These are phyloP conservation scores for Zangia roseola DNA, from an alignment of 768 basidiomycete species.

Conservation along the genomic window DNA sequence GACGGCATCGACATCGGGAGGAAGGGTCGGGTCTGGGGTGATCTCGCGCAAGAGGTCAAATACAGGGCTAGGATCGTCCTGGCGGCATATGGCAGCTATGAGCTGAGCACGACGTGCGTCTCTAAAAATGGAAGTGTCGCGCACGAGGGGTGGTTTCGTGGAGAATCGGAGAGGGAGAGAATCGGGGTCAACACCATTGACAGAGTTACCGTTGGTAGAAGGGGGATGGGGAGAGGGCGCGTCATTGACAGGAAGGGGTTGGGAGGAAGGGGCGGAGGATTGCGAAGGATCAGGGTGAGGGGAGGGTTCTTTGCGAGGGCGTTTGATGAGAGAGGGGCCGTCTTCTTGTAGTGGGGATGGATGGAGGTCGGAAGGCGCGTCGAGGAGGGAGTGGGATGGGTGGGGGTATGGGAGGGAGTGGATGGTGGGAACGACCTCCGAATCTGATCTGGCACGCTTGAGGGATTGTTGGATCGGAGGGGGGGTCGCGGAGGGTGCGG, in stretches of 20 bases:
- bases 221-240: conserved; percentile 41
- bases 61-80: conserved; percentile 63
- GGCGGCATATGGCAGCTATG: conserved; percentile 63
- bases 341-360: conserved; percentile 52
- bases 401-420: conserved; percentile 16
- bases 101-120: conserved; percentile 60
- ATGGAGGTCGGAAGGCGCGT: conserved; percentile 43
- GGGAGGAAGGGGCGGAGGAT: conserved; percentile 17
- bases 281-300: conserved; percentile 35
- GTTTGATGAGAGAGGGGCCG: conserved; percentile 70
- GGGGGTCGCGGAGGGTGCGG: conserved; percentile 53
- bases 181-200: conserved; percentile 44
- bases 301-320: conserved; percentile 55
- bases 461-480: conserved; percentile 47
- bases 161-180: conserved; percentile 57
- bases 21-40: conserved; percentile 39
- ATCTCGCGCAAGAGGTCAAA: conserved; percentile 67
- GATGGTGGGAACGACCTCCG: conserved; percentile 44
- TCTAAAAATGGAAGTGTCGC: conserved; percentile 51
- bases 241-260: conserved; percentile 30
- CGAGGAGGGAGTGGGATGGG: conserved; percentile 28
- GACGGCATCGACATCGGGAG: conserved; percentile 70
- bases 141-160: conserved; percentile 58
- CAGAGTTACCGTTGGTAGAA: conserved; percentile 42
- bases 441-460: conserved; percentile 65